Evolutionary conservation across 2,329 filamentous ascomycete genomes (phyloP).

Genomic region (Amesomyces nigricolor): DNA sequence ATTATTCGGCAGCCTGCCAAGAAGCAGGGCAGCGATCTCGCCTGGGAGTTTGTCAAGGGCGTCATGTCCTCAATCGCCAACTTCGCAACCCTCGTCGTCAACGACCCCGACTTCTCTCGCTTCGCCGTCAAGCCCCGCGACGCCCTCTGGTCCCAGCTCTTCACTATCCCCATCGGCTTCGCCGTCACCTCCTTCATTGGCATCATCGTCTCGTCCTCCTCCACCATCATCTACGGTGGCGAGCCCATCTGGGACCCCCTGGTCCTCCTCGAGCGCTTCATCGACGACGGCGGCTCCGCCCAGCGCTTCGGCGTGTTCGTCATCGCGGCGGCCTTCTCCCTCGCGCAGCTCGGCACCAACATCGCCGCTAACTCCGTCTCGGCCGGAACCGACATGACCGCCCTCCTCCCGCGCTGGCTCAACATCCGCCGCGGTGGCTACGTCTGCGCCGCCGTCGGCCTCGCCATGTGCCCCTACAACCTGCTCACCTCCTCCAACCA

Average conservation of each 20-base stretch:
- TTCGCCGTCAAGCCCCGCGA: conserved; percentile 73
- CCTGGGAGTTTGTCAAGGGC: conserved; percentile 76
- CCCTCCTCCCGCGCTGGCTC: conserved; percentile 70
- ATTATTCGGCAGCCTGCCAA: conserved; percentile 66
- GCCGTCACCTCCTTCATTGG: conserved; percentile 79
- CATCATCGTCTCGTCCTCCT: conserved; percentile 71
- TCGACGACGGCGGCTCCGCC: conserved; percentile 61
- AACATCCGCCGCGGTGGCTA: conserved; percentile 85
- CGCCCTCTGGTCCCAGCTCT: conserved; percentile 73
- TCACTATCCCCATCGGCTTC: conserved; percentile 67
- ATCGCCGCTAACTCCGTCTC: conserved; percentile 83
- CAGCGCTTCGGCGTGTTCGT: conserved; percentile 73
- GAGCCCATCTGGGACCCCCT: conserved; percentile 70
- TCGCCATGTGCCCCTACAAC: conserved; percentile 84
- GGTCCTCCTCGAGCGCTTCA: conserved; percentile 58
- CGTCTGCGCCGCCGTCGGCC: conserved; percentile 70
- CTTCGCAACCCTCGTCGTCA: conserved; percentile 79
- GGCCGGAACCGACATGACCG: conserved; percentile 76
- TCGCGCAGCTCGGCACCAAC: conserved; percentile 81
- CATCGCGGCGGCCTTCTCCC: conserved; percentile 63
- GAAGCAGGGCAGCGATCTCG: conserved; percentile 61
- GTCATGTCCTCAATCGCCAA: conserved; percentile 89
- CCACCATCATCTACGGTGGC: conserved; percentile 57
- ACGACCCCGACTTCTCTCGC: conserved; percentile 79
- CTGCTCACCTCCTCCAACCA: conserved; percentile 69